Evolutionary conservation across 805 yeast species (phyloP).

Genomic region (Wickerhamiella spandovensis): DNA sequence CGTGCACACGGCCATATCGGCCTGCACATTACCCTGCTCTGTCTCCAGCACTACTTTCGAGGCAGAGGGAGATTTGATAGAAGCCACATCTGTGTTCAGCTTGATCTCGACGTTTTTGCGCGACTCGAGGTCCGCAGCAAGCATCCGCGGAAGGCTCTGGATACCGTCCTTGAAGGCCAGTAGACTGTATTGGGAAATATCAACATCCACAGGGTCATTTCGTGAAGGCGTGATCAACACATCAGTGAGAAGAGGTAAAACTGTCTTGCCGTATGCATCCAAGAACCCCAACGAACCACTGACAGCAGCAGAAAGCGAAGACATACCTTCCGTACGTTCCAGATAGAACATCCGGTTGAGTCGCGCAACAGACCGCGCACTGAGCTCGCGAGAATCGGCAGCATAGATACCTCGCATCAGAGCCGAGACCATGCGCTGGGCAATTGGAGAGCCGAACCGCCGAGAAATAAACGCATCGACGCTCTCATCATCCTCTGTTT

Average conservation of each 20-base stretch:
- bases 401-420: constrained; percentile 83
- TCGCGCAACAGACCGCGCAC: constrained; percentile 42
- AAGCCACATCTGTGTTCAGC: constrained; percentile 9
- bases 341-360: constrained; percentile 41
- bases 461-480: constrained; percentile 54
- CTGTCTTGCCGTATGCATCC: constrained; percentile 15
- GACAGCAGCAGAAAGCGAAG: constrained; percentile 37
- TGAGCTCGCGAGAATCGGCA: constrained; percentile 56
- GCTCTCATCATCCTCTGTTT: constrained; percentile 44
- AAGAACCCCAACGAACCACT: constrained; percentile 23
- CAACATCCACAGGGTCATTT: constrained; percentile 1
- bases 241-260: constrained; percentile 18
- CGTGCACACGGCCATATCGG: constrained; percentile 14
- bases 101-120: constrained; percentile 15
- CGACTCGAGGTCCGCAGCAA: constrained; percentile 15
- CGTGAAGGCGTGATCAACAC: constrained; percentile 13
- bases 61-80: background rate
- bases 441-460: constrained; percentile 44
- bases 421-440: constrained; percentile 62
- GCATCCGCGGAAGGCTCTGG: constrained; percentile 16
- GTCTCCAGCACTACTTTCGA: constrained; percentile 2
- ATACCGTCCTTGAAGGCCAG: constrained; percentile 20
- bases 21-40: background rate
- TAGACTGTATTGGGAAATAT: constrained; percentile 11
- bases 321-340: constrained; percentile 39